phyloP scores from a whole-genome alignment of 768 basidiomycete genomes.

The Boletus tylopilopsis region DNA sequence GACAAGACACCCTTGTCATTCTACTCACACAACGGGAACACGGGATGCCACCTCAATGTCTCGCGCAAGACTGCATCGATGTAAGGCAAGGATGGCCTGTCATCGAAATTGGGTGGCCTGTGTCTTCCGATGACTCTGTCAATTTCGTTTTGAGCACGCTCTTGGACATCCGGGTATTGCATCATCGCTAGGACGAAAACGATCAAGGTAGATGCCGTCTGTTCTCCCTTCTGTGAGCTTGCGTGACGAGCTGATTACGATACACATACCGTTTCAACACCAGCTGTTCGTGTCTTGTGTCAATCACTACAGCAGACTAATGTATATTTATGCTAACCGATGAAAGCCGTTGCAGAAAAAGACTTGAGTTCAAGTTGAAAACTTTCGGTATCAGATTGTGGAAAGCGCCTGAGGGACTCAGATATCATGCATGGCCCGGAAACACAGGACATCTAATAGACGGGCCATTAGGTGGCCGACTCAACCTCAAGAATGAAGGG shows the following conservation, averaged over 20 bases:
- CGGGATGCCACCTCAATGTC: slow-evolving; percentile 33
- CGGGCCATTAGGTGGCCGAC: not conserved
- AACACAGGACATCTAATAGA: slow-evolving; percentile 16
- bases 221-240: not conserved
- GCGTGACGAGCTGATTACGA: not conserved
- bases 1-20: not conserved
- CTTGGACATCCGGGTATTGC: slow-evolving; percentile 32
- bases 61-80: slow-evolving; percentile 34
- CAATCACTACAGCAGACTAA: not conserved
- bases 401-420: slow-evolving; percentile 25
- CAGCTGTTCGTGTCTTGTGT: slow-evolving; percentile 17
- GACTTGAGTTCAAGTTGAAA: slow-evolving; percentile 30
- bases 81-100: slow-evolving; percentile 29
- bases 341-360: slow-evolving; percentile 32
- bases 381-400: slow-evolving; percentile 11
- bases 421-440: slow-evolving; percentile 30
- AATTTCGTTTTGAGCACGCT: slow-evolving; percentile 32
- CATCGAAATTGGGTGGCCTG: slow-evolving; percentile 27
- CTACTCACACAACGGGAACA: slow-evolving; percentile 28
- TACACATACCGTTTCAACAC: slow-evolving; percentile 28
- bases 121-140: slow-evolving; percentile 28
- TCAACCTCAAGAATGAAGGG: not conserved
- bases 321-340: slow-evolving; percentile 17
- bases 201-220: slow-evolving; percentile 32
- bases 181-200: slow-evolving; percentile 35